phyloP scores from a whole-genome alignment of 148 eudicot species.

The Heliamphora exappendiculata region DNA sequence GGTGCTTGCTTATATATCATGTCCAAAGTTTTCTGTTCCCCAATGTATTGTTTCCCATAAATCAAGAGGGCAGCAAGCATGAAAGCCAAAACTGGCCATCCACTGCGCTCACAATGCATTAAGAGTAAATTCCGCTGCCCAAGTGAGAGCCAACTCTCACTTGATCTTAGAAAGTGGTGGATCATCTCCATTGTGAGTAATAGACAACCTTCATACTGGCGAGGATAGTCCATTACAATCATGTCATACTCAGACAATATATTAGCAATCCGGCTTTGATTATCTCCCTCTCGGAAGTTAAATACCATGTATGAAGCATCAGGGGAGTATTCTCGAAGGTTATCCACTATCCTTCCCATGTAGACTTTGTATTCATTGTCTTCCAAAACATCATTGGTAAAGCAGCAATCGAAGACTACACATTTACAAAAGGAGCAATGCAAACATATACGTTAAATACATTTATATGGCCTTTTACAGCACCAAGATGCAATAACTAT shows the following conservation, averaged over 20 bases:
- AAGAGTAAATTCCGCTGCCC: slow-evolving; percentile 69
- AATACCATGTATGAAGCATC: slow-evolving; percentile 70
- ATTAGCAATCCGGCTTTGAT: slow-evolving; percentile 44
- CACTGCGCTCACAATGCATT: slow-evolving; percentile 79
- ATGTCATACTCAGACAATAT: slow-evolving; percentile 56
- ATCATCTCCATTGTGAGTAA: slow-evolving; percentile 63
- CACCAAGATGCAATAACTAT: not conserved
- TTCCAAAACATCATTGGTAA: slow-evolving; percentile 57
- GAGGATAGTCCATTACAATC: slow-evolving; percentile 78
- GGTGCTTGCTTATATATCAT: slow-evolving; percentile 87
- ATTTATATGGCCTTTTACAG: not conserved
- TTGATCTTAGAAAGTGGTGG: slow-evolving; percentile 66
- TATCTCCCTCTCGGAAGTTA: slow-evolving; percentile 64
- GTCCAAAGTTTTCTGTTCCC: slow-evolving; percentile 71
- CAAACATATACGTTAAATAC: not conserved
- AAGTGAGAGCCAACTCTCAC: slow-evolving; percentile 73
- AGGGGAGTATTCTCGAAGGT: slow-evolving; percentile 56
- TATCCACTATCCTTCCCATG: slow-evolving; percentile 42
- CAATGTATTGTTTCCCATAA: slow-evolving; percentile 54
- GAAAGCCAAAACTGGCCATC: slow-evolving; percentile 75
- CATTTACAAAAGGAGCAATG: not conserved
- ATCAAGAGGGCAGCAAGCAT: slow-evolving; percentile 81
- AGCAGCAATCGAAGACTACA: slow-evolving; percentile 82
- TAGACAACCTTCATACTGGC: slow-evolving; percentile 60
- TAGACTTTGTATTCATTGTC: slow-evolving; percentile 51